These are phyloP conservation scores for Penicillium angulare DNA, from an alignment of 495 filamentous ascomycete genomes.

Conservation along the genomic window DNA sequence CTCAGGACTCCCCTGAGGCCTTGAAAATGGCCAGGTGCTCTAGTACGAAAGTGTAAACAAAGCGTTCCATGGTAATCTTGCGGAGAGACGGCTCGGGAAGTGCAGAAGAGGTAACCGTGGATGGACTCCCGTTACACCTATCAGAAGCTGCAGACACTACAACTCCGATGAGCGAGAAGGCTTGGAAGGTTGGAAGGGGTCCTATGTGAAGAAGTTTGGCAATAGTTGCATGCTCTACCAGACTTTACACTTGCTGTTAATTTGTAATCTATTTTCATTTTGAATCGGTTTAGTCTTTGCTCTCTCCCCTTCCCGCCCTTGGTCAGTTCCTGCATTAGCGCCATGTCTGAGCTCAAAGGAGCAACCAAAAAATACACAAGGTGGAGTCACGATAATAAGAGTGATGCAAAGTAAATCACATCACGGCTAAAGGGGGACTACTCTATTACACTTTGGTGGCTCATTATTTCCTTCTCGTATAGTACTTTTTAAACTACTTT, in stretches of 20 bases:
- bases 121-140: neutral
- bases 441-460: too few relatives aligned
- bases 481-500: neutral
- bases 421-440: too few relatives aligned
- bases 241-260: neutral
- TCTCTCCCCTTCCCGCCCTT: constrained; percentile 9
- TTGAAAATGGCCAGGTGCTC: too few relatives aligned
- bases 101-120: neutral
- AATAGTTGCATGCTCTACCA: neutral
- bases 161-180: neutral
- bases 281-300: too few relatives aligned
- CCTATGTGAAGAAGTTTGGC: neutral
- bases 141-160: neutral
- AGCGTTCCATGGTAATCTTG: constrained; percentile 4
- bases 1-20: neutral
- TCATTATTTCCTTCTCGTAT: too few relatives aligned
- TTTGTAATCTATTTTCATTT: neutral
- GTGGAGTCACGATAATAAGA: constrained; percentile 4
- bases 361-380: neutral
- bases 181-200: neutral
- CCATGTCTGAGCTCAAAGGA: constrained; percentile 20
- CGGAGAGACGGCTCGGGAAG: constrained; percentile 4
- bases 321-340: constrained; percentile 49
- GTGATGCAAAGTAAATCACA: constrained; percentile 21
- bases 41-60: constrained; percentile 4